Evolutionary conservation across 1,139 yeast genomes (phyloP), one percentile per base, ranked within the genome.

Genomic region (Magnusiomyces tetraspermus): DNA sequence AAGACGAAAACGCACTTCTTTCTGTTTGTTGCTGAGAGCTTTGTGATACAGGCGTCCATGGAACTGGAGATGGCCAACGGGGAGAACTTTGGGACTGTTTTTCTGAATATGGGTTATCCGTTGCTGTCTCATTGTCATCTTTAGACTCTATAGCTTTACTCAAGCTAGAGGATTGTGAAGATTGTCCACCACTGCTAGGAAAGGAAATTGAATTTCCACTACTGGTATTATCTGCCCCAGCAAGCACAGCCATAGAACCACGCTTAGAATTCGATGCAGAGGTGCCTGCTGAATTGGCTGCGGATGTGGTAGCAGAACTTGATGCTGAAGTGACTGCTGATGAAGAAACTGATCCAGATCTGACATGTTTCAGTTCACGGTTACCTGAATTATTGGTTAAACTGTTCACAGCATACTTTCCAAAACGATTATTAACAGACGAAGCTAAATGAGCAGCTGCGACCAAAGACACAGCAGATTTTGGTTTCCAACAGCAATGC

Each of bases 401-500:
- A 42, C n/a, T 42, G 22, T 19, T 31, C 3, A 10, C 31, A n/a
- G n/a, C n/a, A n/a, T n/a, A n/a, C n/a, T 15, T 21, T 40, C 26
- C 43, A 40, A 22, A 19, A 5, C 42, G 42, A 5, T 21, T 38
- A 10, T 15, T 38, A 3, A 6, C 15, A 4, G 42, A 3, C 24
- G 42, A 19, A 23, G 45, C 31, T 5, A 19, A 30, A 21, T 28
- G 19, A 2, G 48, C 26, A 13, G 36, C 22, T 3, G 26, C 40
- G 11, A 33, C 40, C 3, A 31, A 17, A 21, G 48, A 26, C 5
- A 15, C 48, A 2, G 48, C 48, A 4, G 48, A 36, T 50, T 49
- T 56, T 3, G 64, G 64, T 49, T 52, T 61, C 73, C 73, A 69
- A n/a, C 53, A 51, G 50, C 72, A 68, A 37, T 57, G 58, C 41